phyloP scores from a whole-genome alignment of 495 filamentous ascomycete species.

The Hypoxylon lenormandii region DNA sequence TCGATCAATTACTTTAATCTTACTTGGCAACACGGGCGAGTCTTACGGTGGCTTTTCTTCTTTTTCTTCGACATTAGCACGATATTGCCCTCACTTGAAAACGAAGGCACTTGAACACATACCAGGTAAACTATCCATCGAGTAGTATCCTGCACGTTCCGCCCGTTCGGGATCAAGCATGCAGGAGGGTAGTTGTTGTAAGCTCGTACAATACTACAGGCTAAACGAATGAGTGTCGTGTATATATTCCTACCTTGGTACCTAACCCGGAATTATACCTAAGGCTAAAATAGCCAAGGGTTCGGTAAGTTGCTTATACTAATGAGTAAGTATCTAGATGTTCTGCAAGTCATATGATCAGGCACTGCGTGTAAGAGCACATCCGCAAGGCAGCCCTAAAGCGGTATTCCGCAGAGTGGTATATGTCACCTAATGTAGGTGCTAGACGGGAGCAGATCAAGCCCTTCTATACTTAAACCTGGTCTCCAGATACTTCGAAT shows the following conservation, averaged over 20 bases:
- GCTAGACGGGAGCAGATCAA: not conserved
- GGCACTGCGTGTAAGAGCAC: not conserved
- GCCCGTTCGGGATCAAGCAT: constrained; percentile 38
- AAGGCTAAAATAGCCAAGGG: too few species aligned
- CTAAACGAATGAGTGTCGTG: constrained; percentile 13
- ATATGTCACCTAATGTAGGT: not conserved
- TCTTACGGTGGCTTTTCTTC: constrained; percentile 12
- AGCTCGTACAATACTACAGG: constrained; percentile 9
- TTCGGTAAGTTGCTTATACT: too few species aligned
- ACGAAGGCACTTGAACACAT: too few species aligned
- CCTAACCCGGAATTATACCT: too few species aligned
- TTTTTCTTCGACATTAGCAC: not conserved
- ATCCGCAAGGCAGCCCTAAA: not conserved
- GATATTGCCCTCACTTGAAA: too few species aligned
- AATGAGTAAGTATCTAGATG: too few species aligned
- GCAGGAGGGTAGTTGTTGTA: constrained; percentile 9
- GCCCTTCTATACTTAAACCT: not conserved
- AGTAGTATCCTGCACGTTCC: constrained; percentile 30
- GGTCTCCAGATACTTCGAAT: too few species aligned
- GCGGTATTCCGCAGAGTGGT: not conserved
- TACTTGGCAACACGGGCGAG: not conserved
- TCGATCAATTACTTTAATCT: constrained; percentile 17
- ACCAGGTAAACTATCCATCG: too few species aligned
- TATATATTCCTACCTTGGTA: not conserved
- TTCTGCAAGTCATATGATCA: too few species aligned